These are phyloP conservation scores for Polyporus tsugae DNA, from an alignment of 1,284 basidiomycete species.

Conservation along the genomic window DNA sequence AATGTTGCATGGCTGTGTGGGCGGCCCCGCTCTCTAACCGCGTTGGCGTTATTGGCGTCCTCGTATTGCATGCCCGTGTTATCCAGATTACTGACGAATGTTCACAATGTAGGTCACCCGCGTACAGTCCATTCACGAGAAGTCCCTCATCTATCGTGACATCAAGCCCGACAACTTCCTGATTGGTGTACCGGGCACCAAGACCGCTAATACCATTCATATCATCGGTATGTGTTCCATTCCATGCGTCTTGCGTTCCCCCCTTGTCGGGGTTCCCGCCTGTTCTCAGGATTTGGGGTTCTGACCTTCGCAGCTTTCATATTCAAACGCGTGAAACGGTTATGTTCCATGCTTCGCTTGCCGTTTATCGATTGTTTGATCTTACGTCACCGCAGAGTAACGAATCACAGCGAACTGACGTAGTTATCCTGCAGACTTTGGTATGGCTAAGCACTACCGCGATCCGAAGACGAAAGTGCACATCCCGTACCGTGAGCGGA, in stretches of 20 bases:
- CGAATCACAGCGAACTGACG: background rate
- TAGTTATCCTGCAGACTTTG: constrained; percentile 77
- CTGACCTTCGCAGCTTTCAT: background rate
- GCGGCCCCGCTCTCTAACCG: background rate
- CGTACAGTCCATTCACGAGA: constrained; percentile 97
- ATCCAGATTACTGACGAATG: background rate
- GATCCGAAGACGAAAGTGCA: constrained; percentile 98
- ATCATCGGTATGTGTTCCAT: constrained; percentile 76
- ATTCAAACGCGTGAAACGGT: background rate
- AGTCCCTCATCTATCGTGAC: constrained; percentile 98
- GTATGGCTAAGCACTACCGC: constrained; percentile 98
- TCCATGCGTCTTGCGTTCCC: background rate
- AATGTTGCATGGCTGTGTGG: background rate
- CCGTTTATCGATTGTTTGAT: background rate
- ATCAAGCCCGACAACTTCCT: constrained; percentile 99
- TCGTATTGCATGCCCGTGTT: background rate
- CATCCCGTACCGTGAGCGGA: constrained; percentile 98
- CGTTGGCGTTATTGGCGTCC: background rate
- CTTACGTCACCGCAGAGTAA: background rate
- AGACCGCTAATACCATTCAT: constrained; percentile 90
- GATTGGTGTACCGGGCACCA: constrained; percentile 93
- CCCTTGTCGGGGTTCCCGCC: background rate
- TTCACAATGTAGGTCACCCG: constrained; percentile 81
- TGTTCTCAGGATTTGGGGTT: background rate
- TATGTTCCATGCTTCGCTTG: background rate